Conservation (phyloP, 768 basidiomycete genomes). For the Serendipita sp. region DNA sequence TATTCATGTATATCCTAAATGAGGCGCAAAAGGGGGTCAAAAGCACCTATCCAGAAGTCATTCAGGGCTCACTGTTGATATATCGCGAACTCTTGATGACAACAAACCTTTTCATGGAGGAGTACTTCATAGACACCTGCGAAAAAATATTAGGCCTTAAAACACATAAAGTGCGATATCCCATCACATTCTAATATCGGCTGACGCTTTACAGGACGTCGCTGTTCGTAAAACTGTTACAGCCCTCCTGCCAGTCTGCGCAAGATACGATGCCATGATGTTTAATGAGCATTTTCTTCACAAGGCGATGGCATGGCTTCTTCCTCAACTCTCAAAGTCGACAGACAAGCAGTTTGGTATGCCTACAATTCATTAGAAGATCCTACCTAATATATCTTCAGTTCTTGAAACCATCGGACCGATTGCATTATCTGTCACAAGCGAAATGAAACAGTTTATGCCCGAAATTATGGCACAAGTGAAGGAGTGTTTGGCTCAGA, state of each 20-base stretch:
- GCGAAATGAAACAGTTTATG: constrained; percentile 91
- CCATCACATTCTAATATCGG: not conserved
- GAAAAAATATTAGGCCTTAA: constrained; percentile 83
- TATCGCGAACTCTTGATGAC: constrained; percentile 82
- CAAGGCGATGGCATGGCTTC: constrained; percentile 82
- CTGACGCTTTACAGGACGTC: constrained; percentile 29
- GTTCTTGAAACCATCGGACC: constrained; percentile 96
- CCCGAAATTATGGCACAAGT: constrained; percentile 81
- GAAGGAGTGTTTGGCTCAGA: constrained; percentile 69
- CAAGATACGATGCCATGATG: constrained; percentile 82
- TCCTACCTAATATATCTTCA: constrained; percentile 17
- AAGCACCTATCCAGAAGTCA: constrained; percentile 65
- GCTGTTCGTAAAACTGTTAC: constrained; percentile 90
- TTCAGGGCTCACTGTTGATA: constrained; percentile 83
- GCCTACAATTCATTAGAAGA: constrained; percentile 12
- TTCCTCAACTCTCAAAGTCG: constrained; percentile 76
- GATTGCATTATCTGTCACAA: constrained; percentile 76
- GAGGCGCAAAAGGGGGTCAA: constrained; percentile 74
- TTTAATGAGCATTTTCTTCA: constrained; percentile 86
- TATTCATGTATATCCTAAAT: constrained; percentile 64
- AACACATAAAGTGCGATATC: constrained; percentile 36
- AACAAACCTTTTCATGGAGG: constrained; percentile 91
- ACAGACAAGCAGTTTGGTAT: constrained; percentile 75
- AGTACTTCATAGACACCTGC: constrained; percentile 70
- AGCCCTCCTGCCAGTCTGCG: constrained; percentile 85